Base-by-base conservation (phyloP, 371 early-diverging fungal species). In the Syncephalastrum sp. region DNA sequence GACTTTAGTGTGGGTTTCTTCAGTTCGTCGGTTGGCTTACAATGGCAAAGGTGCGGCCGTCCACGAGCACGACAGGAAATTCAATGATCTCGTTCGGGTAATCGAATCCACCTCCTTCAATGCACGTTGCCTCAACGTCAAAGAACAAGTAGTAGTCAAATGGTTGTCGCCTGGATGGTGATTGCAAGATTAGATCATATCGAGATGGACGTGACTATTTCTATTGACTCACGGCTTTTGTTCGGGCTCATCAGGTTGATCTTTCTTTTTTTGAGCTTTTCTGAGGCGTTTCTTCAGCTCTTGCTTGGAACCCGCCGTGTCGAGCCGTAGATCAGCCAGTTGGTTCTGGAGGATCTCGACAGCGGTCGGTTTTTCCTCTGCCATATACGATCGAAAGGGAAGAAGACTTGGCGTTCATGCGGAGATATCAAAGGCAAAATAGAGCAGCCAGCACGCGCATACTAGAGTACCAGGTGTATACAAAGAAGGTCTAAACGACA, bases 101-200 rank as follows among this genome's bases (percentile, higher is more conserved):
- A 5, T 73, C 72, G 55, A 84, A 79, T 6, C 77, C 82, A 10
- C 75, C 74, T 16, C 72, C 69, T 42, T 65, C 77, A 59, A 87
- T 87, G 59, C 91, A 91, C 0, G 93, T 93, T 24, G 90, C 93
- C 63, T 93, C 93, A 4, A 91, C 86, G 66, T 93, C 93, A 59
- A 89, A 85, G 43, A 90, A 90, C 47, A 82, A 63, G 41, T 81
- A 85, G 53, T 84, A 85, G 47, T 83, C 83, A 53, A 74, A 83
- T 0, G 74, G 77, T n/a, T 64, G 62, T 3, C 7, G 43, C 54
- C 50, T 58, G 44, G 0, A 27, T 13, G 13, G 29, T 19, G 3
- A 38, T 19, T 53, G n/a, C 23, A n/a, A 24, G 53, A 47, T 27
- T 21, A 21, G 6, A 29, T 15, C n/a, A 47, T n/a, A n/a, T 12